phyloP scores from a whole-genome alignment of 2,329 filamentous ascomycete genomes.

The Teratosphaeria epicoccoides region DNA sequence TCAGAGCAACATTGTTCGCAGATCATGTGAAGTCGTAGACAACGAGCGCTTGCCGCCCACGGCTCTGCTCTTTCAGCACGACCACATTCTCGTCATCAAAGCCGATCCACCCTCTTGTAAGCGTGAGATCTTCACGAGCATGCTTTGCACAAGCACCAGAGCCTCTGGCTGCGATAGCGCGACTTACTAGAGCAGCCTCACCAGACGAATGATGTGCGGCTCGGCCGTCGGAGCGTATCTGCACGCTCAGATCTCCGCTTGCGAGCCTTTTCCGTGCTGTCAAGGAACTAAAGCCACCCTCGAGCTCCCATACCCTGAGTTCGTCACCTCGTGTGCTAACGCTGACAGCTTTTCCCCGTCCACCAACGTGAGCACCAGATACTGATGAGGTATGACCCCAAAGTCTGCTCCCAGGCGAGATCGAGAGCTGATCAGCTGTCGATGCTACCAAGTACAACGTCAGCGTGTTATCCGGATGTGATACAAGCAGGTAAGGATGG shows the following conservation, averaged over 20 bases:
- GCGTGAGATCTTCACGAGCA: constrained; percentile 21
- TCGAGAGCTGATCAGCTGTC: constrained; percentile 51
- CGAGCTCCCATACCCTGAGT: constrained; percentile 75
- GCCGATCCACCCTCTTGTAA: constrained; percentile 57
- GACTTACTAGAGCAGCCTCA: constrained; percentile 12
- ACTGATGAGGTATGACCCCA: constrained; percentile 92
- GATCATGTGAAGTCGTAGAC: constrained; percentile 75
- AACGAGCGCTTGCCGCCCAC: constrained; percentile 61
- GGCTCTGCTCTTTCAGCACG: constrained; percentile 60
- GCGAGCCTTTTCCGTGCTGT: constrained; percentile 32
- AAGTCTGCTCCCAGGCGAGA: constrained; percentile 63
- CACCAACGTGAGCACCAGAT: constrained; percentile 72
- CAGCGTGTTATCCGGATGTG: constrained; percentile 78
- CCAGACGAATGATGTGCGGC: neutral
- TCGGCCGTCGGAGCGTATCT: constrained; percentile 28
- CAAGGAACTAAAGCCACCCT: constrained; percentile 51
- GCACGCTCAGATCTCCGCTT: constrained; percentile 43
- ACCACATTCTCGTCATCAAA: constrained; percentile 93
- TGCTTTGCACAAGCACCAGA: constrained; percentile 6
- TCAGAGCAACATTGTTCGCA: neutral
- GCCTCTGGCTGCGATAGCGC: neutral
- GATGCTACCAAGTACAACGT: constrained; percentile 74
- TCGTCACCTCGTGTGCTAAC: constrained; percentile 64
- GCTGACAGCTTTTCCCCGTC: constrained; percentile 80
- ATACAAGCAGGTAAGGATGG: constrained; percentile 77